These are phyloP conservation scores for Thalassiosira profunda DNA, from an alignment of 108 stramenopile genomes.

Conservation along the genomic window DNA sequence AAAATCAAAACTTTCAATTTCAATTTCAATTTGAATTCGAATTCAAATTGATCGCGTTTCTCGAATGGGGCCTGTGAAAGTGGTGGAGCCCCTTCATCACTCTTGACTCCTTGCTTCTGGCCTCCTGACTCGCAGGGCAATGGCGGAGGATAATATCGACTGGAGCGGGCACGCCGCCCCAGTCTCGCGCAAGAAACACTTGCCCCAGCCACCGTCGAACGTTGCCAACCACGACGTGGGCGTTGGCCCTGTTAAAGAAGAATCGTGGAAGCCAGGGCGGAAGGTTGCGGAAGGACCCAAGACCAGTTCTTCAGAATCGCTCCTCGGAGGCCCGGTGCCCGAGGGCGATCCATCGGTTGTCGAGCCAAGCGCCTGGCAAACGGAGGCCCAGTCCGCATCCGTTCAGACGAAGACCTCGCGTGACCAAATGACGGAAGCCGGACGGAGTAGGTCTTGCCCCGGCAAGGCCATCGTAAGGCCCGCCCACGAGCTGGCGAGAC, in stretches of 20 bases:
- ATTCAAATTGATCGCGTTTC: too few species aligned
- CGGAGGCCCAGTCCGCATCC: conserved; percentile 49
- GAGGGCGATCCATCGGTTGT: conserved; percentile 13
- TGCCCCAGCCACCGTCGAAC: conserved; percentile 19
- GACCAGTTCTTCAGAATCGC: conserved; percentile 2
- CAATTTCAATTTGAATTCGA: too few species aligned
- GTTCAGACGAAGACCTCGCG: conserved; percentile 27
- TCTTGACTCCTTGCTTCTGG: too few species aligned
- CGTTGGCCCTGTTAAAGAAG: neutral
- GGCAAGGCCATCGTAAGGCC: conserved; percentile 28
- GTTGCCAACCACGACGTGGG: conserved; percentile 24
- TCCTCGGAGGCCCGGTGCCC: conserved; percentile 31
- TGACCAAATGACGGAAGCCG: conserved; percentile 46
- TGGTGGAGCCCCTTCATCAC: too few species aligned
- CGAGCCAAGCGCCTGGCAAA: conserved; percentile 35
- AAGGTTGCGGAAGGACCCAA: conserved; percentile 6
- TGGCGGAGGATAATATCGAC: conserved; percentile 35
- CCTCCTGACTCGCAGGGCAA: too few species aligned
- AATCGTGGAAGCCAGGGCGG: conserved; percentile 21
- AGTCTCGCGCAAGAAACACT: conserved; percentile 30
- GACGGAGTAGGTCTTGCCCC: conserved; percentile 40
- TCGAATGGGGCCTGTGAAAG: too few species aligned
- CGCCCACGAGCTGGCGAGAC: conserved; percentile 13
- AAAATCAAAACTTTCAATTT: too few species aligned
- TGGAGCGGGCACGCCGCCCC: conserved; percentile 53